A percentile compares a stretch with the other conserved stretches of the same genome.
Evolutionary conservation across 129 eudicot genomes (phyloP).

Genomic region (Centaurea solstitialis): DNA sequence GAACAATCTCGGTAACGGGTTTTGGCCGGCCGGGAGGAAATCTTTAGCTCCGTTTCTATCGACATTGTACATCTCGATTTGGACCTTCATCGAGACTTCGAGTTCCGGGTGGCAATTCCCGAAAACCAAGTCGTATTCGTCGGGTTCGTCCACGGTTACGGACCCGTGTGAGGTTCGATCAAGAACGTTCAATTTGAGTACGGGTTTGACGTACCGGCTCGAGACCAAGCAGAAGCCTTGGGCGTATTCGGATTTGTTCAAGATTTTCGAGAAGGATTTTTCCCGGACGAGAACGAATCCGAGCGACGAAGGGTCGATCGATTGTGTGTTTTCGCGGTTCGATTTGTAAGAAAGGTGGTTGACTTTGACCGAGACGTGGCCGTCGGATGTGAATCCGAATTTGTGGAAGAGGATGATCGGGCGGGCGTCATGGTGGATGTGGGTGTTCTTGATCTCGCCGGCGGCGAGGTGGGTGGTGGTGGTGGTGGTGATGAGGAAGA

Average conservation of each 20-base stretch:
- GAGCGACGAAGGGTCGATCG: constrained; percentile 14
- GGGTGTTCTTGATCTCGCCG: constrained; percentile 33
- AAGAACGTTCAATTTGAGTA: constrained; percentile 15
- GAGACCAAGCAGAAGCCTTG: constrained; percentile 26
- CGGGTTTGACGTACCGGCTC: constrained; percentile 16
- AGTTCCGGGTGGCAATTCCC: constrained; percentile 43
- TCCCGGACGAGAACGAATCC: constrained; percentile 33
- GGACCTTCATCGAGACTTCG: constrained; percentile 36
- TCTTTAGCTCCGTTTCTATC: constrained; percentile 16
- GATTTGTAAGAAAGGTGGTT: constrained; percentile 27
- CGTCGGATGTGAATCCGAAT: constrained; percentile 36
- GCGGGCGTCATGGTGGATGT: constrained; percentile 34
- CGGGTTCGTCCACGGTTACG: constrained; percentile 7
- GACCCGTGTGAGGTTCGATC: constrained; percentile 13
- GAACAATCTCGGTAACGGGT: constrained; percentile 32
- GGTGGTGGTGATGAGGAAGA: constrained; percentile 10
- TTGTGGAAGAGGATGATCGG: constrained; percentile 33
- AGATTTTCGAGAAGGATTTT: constrained; percentile 15
- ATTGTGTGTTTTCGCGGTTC: constrained; percentile 3
- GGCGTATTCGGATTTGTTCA: constrained; percentile 23
- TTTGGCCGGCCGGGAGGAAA: constrained; percentile 43
- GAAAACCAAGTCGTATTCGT: constrained; percentile 35
- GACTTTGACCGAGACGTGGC: constrained; percentile 24
- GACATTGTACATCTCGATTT: constrained; percentile 38
- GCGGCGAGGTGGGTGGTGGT: neutral